Conservation (phyloP, 805 yeast species). For the Metschnikowia baotianmanensis region DNA sequence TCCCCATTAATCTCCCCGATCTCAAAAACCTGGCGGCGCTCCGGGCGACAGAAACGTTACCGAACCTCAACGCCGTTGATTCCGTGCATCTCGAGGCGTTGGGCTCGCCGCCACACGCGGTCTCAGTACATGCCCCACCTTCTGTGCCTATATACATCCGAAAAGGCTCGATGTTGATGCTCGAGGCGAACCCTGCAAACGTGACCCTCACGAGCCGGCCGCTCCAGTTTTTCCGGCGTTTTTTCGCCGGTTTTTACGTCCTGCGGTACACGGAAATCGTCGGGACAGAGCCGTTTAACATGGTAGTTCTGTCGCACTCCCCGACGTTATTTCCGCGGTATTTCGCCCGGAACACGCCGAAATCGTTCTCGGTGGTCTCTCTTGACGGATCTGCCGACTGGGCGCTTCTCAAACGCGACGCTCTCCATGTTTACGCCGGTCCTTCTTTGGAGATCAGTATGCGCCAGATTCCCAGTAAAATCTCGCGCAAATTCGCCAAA, state of each 20-base stretch:
- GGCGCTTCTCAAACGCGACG: constrained; percentile 50
- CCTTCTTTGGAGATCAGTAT: constrained; percentile 44
- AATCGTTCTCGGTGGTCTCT: constrained; percentile 43
- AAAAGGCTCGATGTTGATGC: constrained; percentile 48
- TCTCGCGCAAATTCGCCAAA: constrained; percentile 34
- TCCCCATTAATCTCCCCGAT: constrained; percentile 8
- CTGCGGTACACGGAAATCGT: constrained; percentile 47
- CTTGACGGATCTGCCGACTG: constrained; percentile 63
- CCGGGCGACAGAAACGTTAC: constrained; percentile 17
- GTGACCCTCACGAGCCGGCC: constrained; percentile 24
- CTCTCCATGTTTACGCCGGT: constrained; percentile 54
- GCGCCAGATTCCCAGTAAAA: constrained; percentile 36
- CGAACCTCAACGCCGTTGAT: constrained; percentile 21
- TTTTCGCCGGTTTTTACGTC: constrained; percentile 44
- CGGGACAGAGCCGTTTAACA: constrained; percentile 46
- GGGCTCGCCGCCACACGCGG: constrained; percentile 48
- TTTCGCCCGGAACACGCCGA: constrained; percentile 22
- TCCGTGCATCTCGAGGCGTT: constrained; percentile 36
- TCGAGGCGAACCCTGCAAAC: constrained; percentile 33
- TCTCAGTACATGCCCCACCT: constrained; percentile 54
- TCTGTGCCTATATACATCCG: constrained; percentile 53
- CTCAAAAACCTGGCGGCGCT: constrained; percentile 10
- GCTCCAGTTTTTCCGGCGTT: constrained; percentile 39
- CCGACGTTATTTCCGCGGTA: constrained; percentile 17
- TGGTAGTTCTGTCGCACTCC: constrained; percentile 42